Conservation (phyloP, 139 green algal species). For the Tetratostichococcus sp. region DNA sequence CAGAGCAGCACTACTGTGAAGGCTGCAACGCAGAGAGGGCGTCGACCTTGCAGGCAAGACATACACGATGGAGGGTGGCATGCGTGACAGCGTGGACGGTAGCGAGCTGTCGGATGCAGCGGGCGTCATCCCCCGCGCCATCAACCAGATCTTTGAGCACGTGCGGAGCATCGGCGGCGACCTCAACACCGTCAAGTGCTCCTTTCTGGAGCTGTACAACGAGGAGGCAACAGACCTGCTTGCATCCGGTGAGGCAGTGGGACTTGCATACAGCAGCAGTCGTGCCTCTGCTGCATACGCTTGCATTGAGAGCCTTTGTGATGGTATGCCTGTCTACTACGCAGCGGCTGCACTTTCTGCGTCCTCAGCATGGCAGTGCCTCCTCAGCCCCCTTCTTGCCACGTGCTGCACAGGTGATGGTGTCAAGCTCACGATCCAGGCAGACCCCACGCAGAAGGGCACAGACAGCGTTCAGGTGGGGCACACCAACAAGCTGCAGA, state of each 20-base stretch:
- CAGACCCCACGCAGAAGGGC: neutral
- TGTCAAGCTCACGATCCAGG: neutral
- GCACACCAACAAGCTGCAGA: too few relatives aligned
- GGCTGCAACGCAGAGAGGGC: neutral
- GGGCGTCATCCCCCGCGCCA: slow-evolving; percentile 92
- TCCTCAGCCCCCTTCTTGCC: neutral
- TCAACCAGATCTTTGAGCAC: slow-evolving; percentile 91
- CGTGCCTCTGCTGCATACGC: too few relatives aligned
- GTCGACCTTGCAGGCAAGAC: slow-evolving; percentile 74
- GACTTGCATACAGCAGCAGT: too few relatives aligned
- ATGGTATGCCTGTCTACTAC: too few relatives aligned
- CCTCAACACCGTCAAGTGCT: slow-evolving; percentile 63
- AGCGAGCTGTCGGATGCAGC: slow-evolving; percentile 41
- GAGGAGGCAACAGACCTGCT: slow-evolving; percentile 98
- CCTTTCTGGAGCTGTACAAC: slow-evolving; percentile 99
- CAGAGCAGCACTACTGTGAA: too few relatives aligned
- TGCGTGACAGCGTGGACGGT: slow-evolving; percentile 52
- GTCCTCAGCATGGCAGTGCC: slow-evolving; percentile 8
- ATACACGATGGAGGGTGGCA: slow-evolving; percentile 93
- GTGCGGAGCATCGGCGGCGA: slow-evolving; percentile 64
- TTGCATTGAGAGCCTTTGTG: too few relatives aligned
- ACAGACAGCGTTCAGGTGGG: neutral
- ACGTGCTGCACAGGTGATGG: too few relatives aligned
- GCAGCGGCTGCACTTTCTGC: too few relatives aligned
- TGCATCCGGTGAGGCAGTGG: slow-evolving; percentile 39